Conservation (phyloP, 768 basidiomycete species). For the Mycena rosella region DNA sequence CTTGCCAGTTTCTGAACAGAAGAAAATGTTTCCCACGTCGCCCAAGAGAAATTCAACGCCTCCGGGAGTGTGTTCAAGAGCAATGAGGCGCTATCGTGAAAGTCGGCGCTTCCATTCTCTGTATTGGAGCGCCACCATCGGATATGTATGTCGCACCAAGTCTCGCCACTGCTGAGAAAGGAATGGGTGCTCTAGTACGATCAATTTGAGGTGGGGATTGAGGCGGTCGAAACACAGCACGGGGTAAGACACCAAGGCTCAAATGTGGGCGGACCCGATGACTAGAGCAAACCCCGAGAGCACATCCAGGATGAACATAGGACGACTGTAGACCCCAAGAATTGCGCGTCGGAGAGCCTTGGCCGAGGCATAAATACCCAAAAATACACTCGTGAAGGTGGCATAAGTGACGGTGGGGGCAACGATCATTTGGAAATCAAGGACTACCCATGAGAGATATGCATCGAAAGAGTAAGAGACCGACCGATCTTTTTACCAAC, state of each 20-base stretch:
- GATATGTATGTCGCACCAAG: neutral
- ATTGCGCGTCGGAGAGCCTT: too few relatives aligned
- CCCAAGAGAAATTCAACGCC: neutral
- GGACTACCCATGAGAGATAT: neutral
- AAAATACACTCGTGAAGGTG: too few relatives aligned
- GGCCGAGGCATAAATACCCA: too few relatives aligned
- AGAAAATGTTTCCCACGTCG: neutral
- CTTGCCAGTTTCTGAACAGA: neutral
- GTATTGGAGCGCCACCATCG: neutral
- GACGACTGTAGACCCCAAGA: too few relatives aligned
- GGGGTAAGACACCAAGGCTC: too few relatives aligned
- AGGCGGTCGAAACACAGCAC: neutral
- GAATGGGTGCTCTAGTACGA: neutral
- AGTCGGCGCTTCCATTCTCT: neutral
- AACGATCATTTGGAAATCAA: neutral
- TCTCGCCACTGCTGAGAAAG: neutral
- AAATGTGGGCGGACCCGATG: too few relatives aligned
- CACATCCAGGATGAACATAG: too few relatives aligned
- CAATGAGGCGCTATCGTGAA: neutral
- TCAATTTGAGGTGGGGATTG: neutral
- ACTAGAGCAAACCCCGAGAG: too few relatives aligned
- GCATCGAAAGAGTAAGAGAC: neutral
- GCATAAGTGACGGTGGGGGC: too few relatives aligned
- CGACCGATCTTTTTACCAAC: neutral
- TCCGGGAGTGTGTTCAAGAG: neutral